Evolutionary conservation across 2,329 filamentous ascomycete species (phyloP), one percentile per base, ranked within the genome.

Genomic region (Nothophoma quercina): DNA sequence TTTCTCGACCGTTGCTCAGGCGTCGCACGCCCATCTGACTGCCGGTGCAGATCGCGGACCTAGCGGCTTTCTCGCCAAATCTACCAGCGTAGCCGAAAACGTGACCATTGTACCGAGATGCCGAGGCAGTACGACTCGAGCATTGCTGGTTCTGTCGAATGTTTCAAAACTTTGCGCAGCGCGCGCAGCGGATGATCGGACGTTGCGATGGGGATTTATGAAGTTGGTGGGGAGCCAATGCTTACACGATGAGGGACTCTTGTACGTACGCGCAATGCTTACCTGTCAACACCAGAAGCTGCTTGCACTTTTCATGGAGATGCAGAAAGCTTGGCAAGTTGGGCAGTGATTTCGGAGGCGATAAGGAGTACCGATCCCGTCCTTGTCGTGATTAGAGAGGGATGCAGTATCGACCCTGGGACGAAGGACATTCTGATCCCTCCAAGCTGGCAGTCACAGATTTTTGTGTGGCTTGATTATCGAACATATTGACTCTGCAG

Each of bases 1-100:
- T 38, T 32, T 33, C 16, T 44, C 35, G 19, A 47, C 36, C 43
- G 38, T 43, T 53, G 36, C 50, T 52, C 23, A 52, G 49, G 42
- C 49, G 41, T 34, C 29, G 28, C n/a, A 29, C 9, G 35, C 30
- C 9, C 34, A 39, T n/a, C 43, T 23, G 34, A 32, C 44, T 34
- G 43, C 36, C 30, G 38, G 32, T 38, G 41, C 50, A 26, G 50
- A 53, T 47, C 43, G 32, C 16, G 42, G 38, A 16, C 43, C 32
- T 42, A 47, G 50, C 50, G 30, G 50, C 30, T 36, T 42, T 47
- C 39, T 52, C 30, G 35, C 18, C n/a, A 30, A 40, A 19, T n/a
- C n/a, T n/a, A n/a, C n/a, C n/a, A n/a, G n/a, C n/a, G 33, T 21
- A 38, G 25, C 35, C 43, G 16, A 13, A 38, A 43, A 30, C 43